Evolutionary conservation across 176 grass and related monocot species (phyloP), one percentile per base, ranked within the genome.

Genomic region (Rhipidocladum racemiflorum): DNA sequence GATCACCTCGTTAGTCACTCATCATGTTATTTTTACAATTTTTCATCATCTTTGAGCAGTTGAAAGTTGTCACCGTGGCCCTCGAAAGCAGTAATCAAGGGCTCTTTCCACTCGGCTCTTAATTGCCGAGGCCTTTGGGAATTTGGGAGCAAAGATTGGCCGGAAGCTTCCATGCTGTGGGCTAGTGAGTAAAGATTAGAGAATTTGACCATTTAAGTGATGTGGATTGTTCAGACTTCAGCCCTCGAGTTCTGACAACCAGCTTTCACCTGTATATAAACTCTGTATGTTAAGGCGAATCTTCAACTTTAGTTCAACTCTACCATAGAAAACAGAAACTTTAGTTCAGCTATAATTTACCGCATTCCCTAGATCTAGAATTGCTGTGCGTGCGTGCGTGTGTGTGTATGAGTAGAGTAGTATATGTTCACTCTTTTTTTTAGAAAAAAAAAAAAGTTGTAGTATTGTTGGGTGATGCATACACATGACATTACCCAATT

Each of bases 1-100:
- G 13, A 20, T 76, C 74, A 10, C 45, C 28, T 70, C 40, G 14
- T 51, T 70, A 21, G 20, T 1, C 50, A 7, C 10, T 57, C 29
- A 0, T 21, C 10, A 14, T 45, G 3, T 6, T 20, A 2, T 6
- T 12, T 27, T 25, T 12, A 15, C 3, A 6, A 11, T 17, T 29
- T 54, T 79, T 79, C 65, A 64, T 44, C 23, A 23, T 6, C 38
- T 57, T 28, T 38, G 83, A 12, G 44, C 23, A 34, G 56, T 53
- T 72, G 67, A 86, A 72, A 79, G 2, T 4, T 72, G 75, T 64
- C 56, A 55, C 62, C 4, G 53, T 11, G 72, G 34, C 45, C 70
- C 15, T 85, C 12, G 75, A 55, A 70, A 0, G 62, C 36, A 35
- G 83, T 9, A 62, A 60, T 51, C 27, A n/a, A 4, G 40, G 1